Evolutionary conservation across 2,329 filamentous ascomycete genomes (phyloP).

Genomic region (Fusarium drepaniforme): DNA sequence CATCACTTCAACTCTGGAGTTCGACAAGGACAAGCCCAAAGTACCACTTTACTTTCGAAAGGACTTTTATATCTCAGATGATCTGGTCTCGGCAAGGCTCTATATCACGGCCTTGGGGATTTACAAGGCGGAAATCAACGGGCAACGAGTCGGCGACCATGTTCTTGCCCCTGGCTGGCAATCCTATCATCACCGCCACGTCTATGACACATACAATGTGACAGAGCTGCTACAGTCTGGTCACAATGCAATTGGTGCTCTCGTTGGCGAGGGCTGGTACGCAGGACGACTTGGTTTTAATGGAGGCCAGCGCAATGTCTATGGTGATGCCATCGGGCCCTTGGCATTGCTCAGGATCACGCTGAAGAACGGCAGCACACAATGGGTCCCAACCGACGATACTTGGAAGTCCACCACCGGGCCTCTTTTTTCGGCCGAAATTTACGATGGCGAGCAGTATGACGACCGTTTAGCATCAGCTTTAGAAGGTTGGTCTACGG

Average conservation of each 20-base stretch:
- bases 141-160: constrained; percentile 42
- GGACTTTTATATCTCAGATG: constrained; percentile 42
- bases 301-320: constrained; percentile 40
- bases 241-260: constrained; percentile 50
- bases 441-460: constrained; percentile 66
- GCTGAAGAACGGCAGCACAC: constrained; percentile 45
- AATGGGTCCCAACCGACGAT: constrained; percentile 49
- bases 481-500: constrained; percentile 44
- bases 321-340: constrained; percentile 53
- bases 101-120: constrained; percentile 61
- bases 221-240: constrained; percentile 55
- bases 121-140: constrained; percentile 62
- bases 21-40: constrained; percentile 47
- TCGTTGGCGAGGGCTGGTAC: constrained; percentile 64
- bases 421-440: constrained; percentile 51
- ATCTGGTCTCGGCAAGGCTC: constrained; percentile 53
- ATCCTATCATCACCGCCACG: constrained; percentile 61
- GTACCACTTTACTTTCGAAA: constrained; percentile 50
- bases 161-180: constrained; percentile 66
- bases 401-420: constrained; percentile 52
- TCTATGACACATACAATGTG: constrained; percentile 67
- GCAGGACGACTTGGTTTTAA: constrained; percentile 48
- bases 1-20: constrained; percentile 30
- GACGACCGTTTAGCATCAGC: constrained; percentile 55
- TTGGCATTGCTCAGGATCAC: constrained; percentile 52